Evolutionary conservation across 163 green algal species (phyloP).

Genomic region (Scenedesmus sp.): DNA sequence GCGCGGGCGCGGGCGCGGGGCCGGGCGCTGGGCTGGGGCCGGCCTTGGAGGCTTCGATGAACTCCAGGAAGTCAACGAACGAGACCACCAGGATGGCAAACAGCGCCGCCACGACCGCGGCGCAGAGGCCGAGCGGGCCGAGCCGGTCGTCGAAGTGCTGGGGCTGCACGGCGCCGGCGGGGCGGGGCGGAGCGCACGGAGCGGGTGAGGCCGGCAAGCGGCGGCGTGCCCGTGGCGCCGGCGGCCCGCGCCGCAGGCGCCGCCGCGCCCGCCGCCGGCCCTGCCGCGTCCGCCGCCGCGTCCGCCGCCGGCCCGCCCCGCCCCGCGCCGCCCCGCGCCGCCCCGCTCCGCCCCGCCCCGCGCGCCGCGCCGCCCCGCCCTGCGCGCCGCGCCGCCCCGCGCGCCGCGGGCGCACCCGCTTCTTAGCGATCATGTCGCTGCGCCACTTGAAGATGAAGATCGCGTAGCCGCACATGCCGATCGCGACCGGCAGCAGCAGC

Average conservation of each 20-base stretch:
- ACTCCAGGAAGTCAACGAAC: conserved; percentile 74
- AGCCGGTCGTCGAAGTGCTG: conserved; percentile 76
- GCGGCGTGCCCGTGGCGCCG: too few relatives aligned
- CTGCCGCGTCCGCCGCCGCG: too few relatives aligned
- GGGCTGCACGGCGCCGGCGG: too few relatives aligned
- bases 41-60: conserved; percentile 9
- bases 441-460: conserved; percentile 89
- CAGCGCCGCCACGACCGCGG: conserved; percentile 74
- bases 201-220: too few relatives aligned
- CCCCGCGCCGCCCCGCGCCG: too few relatives aligned
- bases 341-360: neutral
- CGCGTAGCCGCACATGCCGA: conserved; percentile 86
- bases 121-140: conserved; percentile 80
- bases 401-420: conserved; percentile 59
- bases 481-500: conserved; percentile 88
- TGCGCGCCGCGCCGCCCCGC: too few relatives aligned
- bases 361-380: too few relatives aligned
- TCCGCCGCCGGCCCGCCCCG: too few relatives aligned
- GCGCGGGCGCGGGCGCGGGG: neutral
- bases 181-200: too few relatives aligned
- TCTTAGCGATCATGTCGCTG: conserved; percentile 77
- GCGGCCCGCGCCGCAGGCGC: too few relatives aligned
- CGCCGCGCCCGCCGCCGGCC: too few relatives aligned
- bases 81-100: conserved; percentile 78
- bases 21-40: conserved; percentile 1